These are phyloP conservation scores for Acacia acuminata DNA, from an alignment of 306 rosid species.

Conservation along the genomic window DNA sequence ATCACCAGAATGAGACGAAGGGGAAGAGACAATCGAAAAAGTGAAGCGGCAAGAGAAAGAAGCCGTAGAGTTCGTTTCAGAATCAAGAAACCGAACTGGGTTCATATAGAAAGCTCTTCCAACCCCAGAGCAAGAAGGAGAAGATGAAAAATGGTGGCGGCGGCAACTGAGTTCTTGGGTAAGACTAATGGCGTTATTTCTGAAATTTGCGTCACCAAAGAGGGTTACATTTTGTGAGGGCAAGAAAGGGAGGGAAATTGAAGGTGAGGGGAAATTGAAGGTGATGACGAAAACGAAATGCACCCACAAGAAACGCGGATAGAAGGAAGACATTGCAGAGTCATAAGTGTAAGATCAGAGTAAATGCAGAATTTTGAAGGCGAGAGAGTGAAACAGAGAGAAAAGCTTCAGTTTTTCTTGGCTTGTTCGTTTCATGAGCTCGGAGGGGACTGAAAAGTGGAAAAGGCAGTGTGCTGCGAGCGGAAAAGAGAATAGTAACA, in stretches of 20 bases:
- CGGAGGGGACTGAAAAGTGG: too few species aligned
- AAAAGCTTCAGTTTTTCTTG: neutral
- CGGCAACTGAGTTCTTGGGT: slow-evolving; percentile 55
- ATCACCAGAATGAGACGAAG: slow-evolving; percentile 58
- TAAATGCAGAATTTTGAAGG: neutral
- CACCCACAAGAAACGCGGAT: slow-evolving; percentile 18
- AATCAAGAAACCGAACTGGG: slow-evolving; percentile 80
- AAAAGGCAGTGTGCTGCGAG: neutral
- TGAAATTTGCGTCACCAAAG: slow-evolving; percentile 68
- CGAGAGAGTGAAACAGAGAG: neutral
- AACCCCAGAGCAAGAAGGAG: slow-evolving; percentile 39
- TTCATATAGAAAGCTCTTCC: slow-evolving; percentile 70
- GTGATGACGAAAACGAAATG: slow-evolving; percentile 30
- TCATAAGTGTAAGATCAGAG: neutral
- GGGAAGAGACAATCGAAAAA: slow-evolving; percentile 60
- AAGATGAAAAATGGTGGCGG: slow-evolving; percentile 31
- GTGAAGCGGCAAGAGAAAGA: slow-evolving; percentile 73
- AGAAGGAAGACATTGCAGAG: slow-evolving; percentile 38
- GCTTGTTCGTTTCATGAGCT: neutral
- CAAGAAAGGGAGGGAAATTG: slow-evolving; percentile 26
- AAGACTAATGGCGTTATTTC: slow-evolving; percentile 55
- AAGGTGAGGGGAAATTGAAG: slow-evolving; percentile 1
- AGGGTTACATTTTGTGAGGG: slow-evolving; percentile 60
- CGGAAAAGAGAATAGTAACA: neutral
- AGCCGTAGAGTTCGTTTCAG: slow-evolving; percentile 49